A percentile compares a stretch with the other conserved stretches of the same genome.
phyloP scores from a whole-genome alignment of 306 rosid genomes.

The Dryas alaskensis region DNA sequence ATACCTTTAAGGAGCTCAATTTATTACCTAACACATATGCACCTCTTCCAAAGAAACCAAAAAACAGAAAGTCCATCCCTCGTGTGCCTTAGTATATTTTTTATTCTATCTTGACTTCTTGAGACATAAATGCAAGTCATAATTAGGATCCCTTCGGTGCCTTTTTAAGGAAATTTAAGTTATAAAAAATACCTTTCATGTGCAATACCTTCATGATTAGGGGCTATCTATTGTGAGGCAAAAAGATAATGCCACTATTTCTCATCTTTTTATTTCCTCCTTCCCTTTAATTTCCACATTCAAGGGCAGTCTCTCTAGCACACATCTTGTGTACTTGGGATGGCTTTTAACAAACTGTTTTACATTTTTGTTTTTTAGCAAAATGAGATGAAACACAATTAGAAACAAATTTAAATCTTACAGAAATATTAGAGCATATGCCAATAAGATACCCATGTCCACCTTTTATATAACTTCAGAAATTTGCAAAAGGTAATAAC shows the following conservation, averaged over 20 bases:
- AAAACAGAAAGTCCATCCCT: not conserved
- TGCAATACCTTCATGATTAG: not conserved
- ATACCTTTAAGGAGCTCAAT: not conserved
- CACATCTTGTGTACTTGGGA: not conserved
- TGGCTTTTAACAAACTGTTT: not conserved
- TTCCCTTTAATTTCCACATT: not conserved
- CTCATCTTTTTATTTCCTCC: not conserved
- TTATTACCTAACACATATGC: not conserved
- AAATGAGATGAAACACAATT: not conserved
- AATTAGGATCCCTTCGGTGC: not conserved
- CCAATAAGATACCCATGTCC: not conserved
- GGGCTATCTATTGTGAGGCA: not conserved
- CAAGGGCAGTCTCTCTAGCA: not conserved
- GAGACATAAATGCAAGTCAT: not conserved
- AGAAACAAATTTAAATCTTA: not conserved
- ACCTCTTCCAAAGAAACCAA: not conserved
- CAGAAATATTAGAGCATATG: not conserved
- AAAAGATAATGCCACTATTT: not conserved
- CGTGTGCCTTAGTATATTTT: not conserved
- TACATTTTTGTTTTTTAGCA: not conserved
- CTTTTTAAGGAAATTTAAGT: not conserved
- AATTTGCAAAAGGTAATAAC: slow-evolving; percentile 12
- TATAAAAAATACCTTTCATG: not conserved
- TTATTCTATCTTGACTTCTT: not conserved
- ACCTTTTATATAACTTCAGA: not conserved